These are phyloP conservation scores for Darksidea phi DNA, from an alignment of 495 filamentous ascomycete species.

Conservation along the genomic window DNA sequence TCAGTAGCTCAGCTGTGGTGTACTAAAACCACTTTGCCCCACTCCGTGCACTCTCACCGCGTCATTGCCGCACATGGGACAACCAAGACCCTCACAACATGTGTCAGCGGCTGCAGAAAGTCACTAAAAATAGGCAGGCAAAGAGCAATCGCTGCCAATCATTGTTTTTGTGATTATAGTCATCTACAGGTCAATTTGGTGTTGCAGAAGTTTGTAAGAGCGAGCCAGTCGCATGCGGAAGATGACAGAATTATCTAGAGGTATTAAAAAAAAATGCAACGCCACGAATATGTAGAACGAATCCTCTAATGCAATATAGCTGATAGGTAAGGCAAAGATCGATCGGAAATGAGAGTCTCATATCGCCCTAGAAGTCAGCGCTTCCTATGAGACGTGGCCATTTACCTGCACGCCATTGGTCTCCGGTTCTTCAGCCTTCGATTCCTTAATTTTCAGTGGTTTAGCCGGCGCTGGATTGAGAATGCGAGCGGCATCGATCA, in stretches of 20 bases:
- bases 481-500: conserved; percentile 70
- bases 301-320: conserved; percentile 1
- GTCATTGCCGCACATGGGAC: conserved; percentile 11
- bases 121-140: conserved; percentile 32
- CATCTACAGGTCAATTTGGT: conserved; percentile 6
- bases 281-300: neutral
- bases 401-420: conserved; percentile 29
- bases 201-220: neutral
- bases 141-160: neutral
- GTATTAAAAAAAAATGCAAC: conserved; percentile 3
- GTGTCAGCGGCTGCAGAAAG: conserved; percentile 19
- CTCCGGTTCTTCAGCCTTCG: conserved; percentile 18
- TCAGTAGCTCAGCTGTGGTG: conserved; percentile 12
- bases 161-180: neutral
- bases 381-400: conserved; percentile 21
- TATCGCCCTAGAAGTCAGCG: neutral
- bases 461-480: conserved; percentile 70
- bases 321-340: neutral
- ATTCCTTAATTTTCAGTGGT: conserved; percentile 44
- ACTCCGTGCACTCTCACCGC: conserved; percentile 5
- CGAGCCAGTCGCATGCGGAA: neutral
- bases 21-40: neutral
- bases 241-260: conserved; percentile 12
- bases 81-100: conserved; percentile 13
- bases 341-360: neutral